Evolutionary conservation across 2,329 filamentous ascomycete species (phyloP), one percentile per base, ranked within the genome.

Genomic region (Penicillium freii): DNA sequence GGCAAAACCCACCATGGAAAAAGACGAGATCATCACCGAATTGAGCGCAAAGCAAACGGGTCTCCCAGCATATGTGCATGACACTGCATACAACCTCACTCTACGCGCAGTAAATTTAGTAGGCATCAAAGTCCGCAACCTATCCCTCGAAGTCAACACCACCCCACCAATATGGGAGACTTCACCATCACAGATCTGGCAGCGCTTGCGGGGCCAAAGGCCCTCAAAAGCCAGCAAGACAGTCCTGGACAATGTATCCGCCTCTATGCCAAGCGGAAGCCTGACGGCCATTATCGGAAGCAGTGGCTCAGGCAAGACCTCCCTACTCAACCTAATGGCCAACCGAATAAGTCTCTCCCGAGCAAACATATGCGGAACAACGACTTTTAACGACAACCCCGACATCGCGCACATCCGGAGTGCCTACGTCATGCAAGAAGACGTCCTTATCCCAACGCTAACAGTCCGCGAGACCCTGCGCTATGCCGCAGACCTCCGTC

Each of bases 271-370:
- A 3, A 81, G 83, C 8, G 87, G 89, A 3, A 87, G 84, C 3
- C 73, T 92, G 40, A 91, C 88, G 0, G 89, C 89, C 9, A 91
- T 92, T 52, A 85, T 92, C 56, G 89, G 89, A 10, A 87, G 88
- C 4, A 88, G 86, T 66, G 88, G 89, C 21, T 88, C 85, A 1
- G 88, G 88, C 0, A 91, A 91, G 75, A 89, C 87, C 4, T 88
- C 86, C 0, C 74, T 89, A 56, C 77, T 92, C 34, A 92, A 91
- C 69, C 83, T 86, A 21, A 81, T 91, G 75, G 86, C 89, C 11
- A 84, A 88, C 62, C 82, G 89, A 34, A 84, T 91, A 70, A 78
- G 80, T 11, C 75, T 77, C n/a, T 84, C 82, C 63, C 80, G 83
- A 31, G 72, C 81, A 13, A 71, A 74, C 23, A 73, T 76, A 17